These are phyloP conservation scores for Clonostachys solani DNA, from an alignment of 2,329 filamentous ascomycete species.

Conservation along the genomic window DNA sequence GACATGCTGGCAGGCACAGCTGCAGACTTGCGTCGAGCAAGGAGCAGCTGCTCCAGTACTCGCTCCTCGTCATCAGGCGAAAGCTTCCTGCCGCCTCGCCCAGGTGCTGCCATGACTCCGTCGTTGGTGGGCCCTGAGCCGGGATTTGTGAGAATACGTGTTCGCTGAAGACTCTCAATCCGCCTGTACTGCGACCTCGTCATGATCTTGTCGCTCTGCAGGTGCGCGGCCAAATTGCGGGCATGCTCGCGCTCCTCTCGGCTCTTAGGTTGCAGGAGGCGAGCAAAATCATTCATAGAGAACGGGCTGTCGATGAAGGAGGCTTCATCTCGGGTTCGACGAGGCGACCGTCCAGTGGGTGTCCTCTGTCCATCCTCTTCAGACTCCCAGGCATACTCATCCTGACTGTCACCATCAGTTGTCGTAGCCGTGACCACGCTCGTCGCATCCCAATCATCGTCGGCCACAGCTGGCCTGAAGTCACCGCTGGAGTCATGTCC, in stretches of 20 bases:
- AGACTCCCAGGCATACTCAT: constrained; percentile 42
- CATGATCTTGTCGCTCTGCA: constrained; percentile 66
- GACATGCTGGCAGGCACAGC: constrained; percentile 6
- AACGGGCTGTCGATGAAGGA: constrained; percentile 60
- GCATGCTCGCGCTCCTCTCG: constrained; percentile 79
- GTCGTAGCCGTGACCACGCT: constrained; percentile 66
- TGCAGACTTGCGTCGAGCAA: constrained; percentile 37
- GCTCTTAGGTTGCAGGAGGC: constrained; percentile 75
- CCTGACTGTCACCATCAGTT: constrained; percentile 27
- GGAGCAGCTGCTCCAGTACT: constrained; percentile 55
- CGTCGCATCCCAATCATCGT: constrained; percentile 68
- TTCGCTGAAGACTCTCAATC: constrained; percentile 64
- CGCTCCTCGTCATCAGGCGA: constrained; percentile 55
- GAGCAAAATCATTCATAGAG: constrained; percentile 65
- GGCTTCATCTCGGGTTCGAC: constrained; percentile 42
- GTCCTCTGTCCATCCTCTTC: constrained; percentile 57
- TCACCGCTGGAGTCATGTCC: constrained; percentile 76
- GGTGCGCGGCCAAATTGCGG: constrained; percentile 73
- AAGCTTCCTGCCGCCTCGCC: constrained; percentile 30
- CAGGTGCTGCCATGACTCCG: neutral
- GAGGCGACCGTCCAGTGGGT: constrained; percentile 64
- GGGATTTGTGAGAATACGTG: constrained; percentile 48
- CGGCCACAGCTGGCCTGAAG: constrained; percentile 54
- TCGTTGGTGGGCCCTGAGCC: neutral
- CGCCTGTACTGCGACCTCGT: constrained; percentile 76